Base-by-base conservation (phyloP, 768 basidiomycete genomes). In the Lentinula lateritia region DNA sequence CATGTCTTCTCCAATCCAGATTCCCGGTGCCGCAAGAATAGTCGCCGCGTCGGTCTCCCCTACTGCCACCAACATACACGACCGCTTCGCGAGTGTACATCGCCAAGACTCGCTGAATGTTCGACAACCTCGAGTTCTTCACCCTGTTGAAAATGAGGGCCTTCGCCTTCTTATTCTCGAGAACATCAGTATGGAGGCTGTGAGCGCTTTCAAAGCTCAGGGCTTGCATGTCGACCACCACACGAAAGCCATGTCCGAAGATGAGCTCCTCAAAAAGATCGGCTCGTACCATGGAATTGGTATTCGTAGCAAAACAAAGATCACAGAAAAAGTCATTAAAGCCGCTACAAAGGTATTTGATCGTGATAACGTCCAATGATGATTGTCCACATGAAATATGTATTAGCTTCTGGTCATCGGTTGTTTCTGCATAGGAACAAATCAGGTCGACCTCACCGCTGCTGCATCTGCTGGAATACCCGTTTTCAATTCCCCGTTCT, bases 361-460 rank as follows among this genome's bases (percentile, higher is more conserved):
- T 23, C 20, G 12, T 9, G 32, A 32, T 42, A 9, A 48, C 6
- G 10, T 12, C 45, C 50, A 6, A 34, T 28, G 3, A 45, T 42
- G 15, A 28, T 42, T 55, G 38, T 15, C 36, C 28, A 46, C 18
- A 18, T 52, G 48, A 12, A 9, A 5, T 42, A 28, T 28, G 10
- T 9, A 52, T 6, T 69, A 99, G 95, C 89, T 99, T 50, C 83
- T 98, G 12, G 92, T 89, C 69, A 93, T 98, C 64, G 96, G 97
- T 10, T 99, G 97, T 74, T 99, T 99, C 83, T 99, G 97, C 77
- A 99, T 99, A 66, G 97, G 97, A 55, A 95, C 93, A 58, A 98
- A 98, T 75, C 97, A 98, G 74, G 97, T 98, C 66, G 95, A 98
- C 71, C 87, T 99, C 50, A 63, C 71, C 54, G 86, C 90, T 2